Percentiles rank a stretch among this genome's conserved stretches.
phyloP scores from a whole-genome alignment of 139 green algal species.

The Closterium sp. region DNA sequence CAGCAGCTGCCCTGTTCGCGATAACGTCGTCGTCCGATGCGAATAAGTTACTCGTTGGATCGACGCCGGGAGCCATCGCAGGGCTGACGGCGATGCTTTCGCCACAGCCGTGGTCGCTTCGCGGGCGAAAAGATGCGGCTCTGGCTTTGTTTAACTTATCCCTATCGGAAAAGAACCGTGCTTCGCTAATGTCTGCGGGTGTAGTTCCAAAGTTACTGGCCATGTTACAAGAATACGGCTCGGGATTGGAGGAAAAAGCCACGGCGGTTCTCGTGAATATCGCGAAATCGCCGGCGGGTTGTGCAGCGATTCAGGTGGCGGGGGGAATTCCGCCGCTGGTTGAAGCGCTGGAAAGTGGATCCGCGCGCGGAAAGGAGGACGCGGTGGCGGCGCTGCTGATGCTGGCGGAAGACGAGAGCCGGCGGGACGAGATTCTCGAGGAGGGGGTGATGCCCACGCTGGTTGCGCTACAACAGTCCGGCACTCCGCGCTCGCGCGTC shows the following conservation, averaged over 20 bases:
- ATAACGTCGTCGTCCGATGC: slow-evolving; percentile 32
- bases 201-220: slow-evolving; percentile 7
- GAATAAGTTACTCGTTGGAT: slow-evolving; percentile 23
- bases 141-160: slow-evolving; percentile 48
- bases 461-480: slow-evolving; percentile 24
- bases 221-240: slow-evolving; percentile 19
- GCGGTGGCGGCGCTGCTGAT: slow-evolving; percentile 32
- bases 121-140: slow-evolving; percentile 21
- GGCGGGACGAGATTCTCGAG: slow-evolving; percentile 16
- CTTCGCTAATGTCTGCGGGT: slow-evolving; percentile 16
- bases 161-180: slow-evolving; percentile 15
- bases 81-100: not conserved
- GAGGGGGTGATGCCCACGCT: slow-evolving; percentile 33
- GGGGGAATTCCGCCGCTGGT: slow-evolving; percentile 30
- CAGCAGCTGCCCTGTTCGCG: slow-evolving; percentile 27
- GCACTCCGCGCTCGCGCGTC: slow-evolving; percentile 16
- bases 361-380: slow-evolving; percentile 31
- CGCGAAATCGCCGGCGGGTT: slow-evolving; percentile 23
- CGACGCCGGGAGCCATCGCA: not conserved
- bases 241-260: slow-evolving; percentile 38
- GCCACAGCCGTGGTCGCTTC: not conserved
- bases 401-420: slow-evolving; percentile 28
- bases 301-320: slow-evolving; percentile 12
- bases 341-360: slow-evolving; percentile 26
- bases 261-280: slow-evolving; percentile 45